Base-by-base conservation (phyloP, 2,329 filamentous ascomycete genomes). In the Ophioceras dolichostomum region DNA sequence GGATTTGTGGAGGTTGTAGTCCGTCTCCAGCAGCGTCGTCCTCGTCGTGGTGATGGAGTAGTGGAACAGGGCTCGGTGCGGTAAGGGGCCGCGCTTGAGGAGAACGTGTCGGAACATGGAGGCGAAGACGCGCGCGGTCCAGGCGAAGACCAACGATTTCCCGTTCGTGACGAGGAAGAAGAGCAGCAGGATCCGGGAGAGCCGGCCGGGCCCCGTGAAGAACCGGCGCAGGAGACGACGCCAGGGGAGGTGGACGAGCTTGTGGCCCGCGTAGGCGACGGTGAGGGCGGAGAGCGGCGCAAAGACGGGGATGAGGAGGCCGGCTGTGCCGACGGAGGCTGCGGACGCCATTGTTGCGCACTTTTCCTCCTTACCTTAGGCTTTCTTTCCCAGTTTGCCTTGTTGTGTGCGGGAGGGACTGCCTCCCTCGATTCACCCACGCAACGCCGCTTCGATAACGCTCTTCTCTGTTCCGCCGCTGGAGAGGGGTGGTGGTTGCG, bases 61-160 rank as follows among this genome's bases (percentile, higher is more conserved):
- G 46, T 58, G 55, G 49, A 61, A 62, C 30, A 61, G 51, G 18
- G 57, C 47, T 4, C 46, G 46, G 22, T 45, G 48, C 20, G 49
- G 45, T 5, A 56, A 47, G 0, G 48, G 46, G 8, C 45, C 43
- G 21, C 46, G 41, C 32, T 37, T 40, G 34, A 39, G 48, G 33
- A 45, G 24, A 36, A 48, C 32, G 41, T 58, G 57, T 22, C 55
- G 54, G 39, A 54, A 36, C 42, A 60, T 55, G 41, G 54, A 42
- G 36, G 50, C 47, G 44, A 59, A 56, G 32, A 61, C 44, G 29
- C 59, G 57, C 37, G 83, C 78, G 47, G 84, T 85, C 83, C 83
- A 89, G 9, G 74, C 71, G 30, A 84, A 68, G 0, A 83, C 83
- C 42, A 87, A 51, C 42, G 70, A 82, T 67, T 89, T 89, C 60